A percentile compares a stretch with the other conserved stretches of the same genome.
Evolutionary conservation across 495 filamentous ascomycete species (phyloP).

Genomic region (Penicillium egyptiacum): DNA sequence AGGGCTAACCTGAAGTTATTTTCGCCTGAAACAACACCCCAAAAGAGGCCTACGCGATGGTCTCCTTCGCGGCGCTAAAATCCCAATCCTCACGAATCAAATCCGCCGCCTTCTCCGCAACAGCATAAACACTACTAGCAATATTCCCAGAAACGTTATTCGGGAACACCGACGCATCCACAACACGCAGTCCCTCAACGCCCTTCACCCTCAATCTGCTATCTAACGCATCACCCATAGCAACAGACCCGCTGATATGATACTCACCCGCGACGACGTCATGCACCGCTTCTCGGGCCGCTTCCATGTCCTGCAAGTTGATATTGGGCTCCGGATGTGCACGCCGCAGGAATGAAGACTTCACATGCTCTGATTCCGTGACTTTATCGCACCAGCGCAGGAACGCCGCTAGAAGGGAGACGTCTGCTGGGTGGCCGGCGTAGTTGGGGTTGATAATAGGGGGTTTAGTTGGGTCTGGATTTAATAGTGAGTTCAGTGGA

Average conservation of each 20-base stretch:
- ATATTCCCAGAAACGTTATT: slow-evolving; percentile 50
- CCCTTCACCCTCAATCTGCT: slow-evolving; percentile 47
- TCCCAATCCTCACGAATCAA: slow-evolving; percentile 48
- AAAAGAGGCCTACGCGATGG: slow-evolving; percentile 1
- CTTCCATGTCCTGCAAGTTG: slow-evolving; percentile 22
- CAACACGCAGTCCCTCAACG: slow-evolving; percentile 50
- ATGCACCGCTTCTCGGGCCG: slow-evolving; percentile 20
- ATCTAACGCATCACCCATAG: slow-evolving; percentile 58
- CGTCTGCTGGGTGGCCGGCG: slow-evolving; percentile 37
- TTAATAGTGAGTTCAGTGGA: not conserved
- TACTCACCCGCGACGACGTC: slow-evolving; percentile 22
- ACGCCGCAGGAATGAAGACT: slow-evolving; percentile 19
- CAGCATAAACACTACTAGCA: slow-evolving; percentile 52
- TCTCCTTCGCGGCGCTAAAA: slow-evolving; percentile 5
- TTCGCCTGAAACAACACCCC: too few relatives aligned
- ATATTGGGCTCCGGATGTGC: slow-evolving; percentile 19
- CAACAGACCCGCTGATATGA: slow-evolving; percentile 50
- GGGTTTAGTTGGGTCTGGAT: slow-evolving; percentile 21
- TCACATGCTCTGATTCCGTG: slow-evolving; percentile 18
- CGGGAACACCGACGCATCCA: slow-evolving; percentile 54
- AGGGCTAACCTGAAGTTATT: not conserved
- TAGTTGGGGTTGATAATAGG: slow-evolving; percentile 32
- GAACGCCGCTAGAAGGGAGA: slow-evolving; percentile 35
- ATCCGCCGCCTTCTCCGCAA: slow-evolving; percentile 55
- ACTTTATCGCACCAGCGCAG: slow-evolving; percentile 29